phyloP scores from a whole-genome alignment of 208 protist genomes.

The Tritrichomonas foetus region DNA sequence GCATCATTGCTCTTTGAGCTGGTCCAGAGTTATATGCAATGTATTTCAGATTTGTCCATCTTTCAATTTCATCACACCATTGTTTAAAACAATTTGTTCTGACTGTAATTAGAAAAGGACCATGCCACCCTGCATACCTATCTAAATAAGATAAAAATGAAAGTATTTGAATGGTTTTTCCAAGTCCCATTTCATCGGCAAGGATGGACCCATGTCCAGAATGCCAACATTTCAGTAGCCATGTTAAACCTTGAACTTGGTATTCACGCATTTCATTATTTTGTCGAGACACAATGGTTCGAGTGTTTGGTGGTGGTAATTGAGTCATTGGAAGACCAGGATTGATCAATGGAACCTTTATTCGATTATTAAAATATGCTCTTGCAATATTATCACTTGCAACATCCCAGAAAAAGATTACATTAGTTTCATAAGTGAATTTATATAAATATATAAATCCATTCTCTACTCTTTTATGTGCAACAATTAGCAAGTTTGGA shows the following conservation, averaged over 20 bases:
- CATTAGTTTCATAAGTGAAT: background rate
- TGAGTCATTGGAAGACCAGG: background rate
- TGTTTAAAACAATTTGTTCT: background rate
- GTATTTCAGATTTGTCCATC: conserved; percentile 29
- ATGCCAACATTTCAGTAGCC: conserved; percentile 83
- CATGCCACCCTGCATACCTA: background rate
- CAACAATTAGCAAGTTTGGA: background rate
- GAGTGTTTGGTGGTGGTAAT: background rate
- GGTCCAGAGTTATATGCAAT: conserved; percentile 24
- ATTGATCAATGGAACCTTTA: background rate
- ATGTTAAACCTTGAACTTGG: conserved; percentile 65
- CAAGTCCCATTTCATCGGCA: conserved; percentile 87
- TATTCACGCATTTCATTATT: background rate
- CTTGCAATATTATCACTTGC: background rate
- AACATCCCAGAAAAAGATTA: background rate
- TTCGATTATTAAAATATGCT: background rate
- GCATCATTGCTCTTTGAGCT: background rate
- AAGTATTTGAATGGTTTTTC: conserved; percentile 38
- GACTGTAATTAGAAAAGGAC: conserved; percentile 37
- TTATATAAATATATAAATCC: background rate
- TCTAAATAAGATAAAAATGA: background rate
- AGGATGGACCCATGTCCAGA: conserved; percentile 87
- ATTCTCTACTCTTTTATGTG: background rate
- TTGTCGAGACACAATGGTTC: background rate
- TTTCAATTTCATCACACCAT: conserved; percentile 41